Evolutionary conservation across 78 protist species (phyloP), one percentile per base, ranked within the genome.

Genomic region (Chrysochromulina parva): DNA sequence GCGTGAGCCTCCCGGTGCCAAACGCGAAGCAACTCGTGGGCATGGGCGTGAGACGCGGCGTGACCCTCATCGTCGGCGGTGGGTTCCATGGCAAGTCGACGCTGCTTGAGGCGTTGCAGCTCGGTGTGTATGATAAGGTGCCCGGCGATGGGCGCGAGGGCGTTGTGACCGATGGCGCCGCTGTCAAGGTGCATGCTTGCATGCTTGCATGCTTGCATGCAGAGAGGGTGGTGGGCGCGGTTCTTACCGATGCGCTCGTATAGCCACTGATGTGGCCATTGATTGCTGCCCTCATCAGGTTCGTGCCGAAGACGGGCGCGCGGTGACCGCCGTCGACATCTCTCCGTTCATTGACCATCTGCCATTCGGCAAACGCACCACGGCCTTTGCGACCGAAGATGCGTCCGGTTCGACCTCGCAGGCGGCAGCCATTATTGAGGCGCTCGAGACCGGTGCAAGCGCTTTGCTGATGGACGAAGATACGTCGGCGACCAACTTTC

Each of bases 131-230:
- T 85, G 84, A 92, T 76, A 91, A 93, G 73, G 60, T 90, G 47
- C 91, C 92, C 5, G 96, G 96, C 19, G 96, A 95, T 48, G 96
- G 96, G 28, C 78, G 96, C 19, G 96, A 95, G 85, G 59, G 89
- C 59, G 95, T 90, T 24, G 84, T 73, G 19, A 1, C 65, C 3
- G 88, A 38, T 38, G 16, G 17, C 7, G 13, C 55, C n/a, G 53
- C 91, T 20, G 60, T 88, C 6, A 74, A 74, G 57, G 54, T 78
- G 59, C 1, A 2, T 53, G 28, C 9, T 20, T 19, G 38, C 38
- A 2, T 53, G 28, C 9, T 20, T 19, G 38, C 38, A 38, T 38
- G 38, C 38, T 38, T 38, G 38, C 38, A 38, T 38, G 38, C 38
- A 38, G 38, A 38, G 38, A 38, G 38, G 38, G 38, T 38, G 38